Evolutionary conservation across 129 eudicot species (phyloP).

Genomic region (Pseudognaphalium luteoalbum): DNA sequence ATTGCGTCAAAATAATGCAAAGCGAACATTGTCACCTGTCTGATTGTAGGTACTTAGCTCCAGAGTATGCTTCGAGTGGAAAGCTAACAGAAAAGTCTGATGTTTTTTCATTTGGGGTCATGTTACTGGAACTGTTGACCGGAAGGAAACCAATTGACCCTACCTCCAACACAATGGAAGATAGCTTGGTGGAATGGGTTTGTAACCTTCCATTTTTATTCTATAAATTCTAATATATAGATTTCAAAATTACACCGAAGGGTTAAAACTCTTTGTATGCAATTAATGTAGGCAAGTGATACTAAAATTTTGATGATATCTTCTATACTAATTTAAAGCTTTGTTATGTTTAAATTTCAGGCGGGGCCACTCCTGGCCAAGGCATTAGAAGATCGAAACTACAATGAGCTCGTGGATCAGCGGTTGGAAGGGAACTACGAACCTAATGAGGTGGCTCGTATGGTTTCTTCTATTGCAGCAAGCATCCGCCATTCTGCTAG

Average conservation of each 20-base stretch:
- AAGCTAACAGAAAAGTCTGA: constrained; percentile 87
- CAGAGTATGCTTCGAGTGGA: constrained; percentile 93
- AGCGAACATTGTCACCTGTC: background rate
- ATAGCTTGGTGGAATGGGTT: constrained; percentile 93
- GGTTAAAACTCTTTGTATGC: background rate
- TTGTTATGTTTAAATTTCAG: constrained; percentile 33
- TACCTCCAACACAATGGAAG: constrained; percentile 51
- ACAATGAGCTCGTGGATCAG: constrained; percentile 58
- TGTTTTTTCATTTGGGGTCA: constrained; percentile 90
- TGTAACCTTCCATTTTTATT: constrained; percentile 15
- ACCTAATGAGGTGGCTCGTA: constrained; percentile 53
- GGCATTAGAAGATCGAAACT: constrained; percentile 61
- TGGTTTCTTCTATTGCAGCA: constrained; percentile 70
- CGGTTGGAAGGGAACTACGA: constrained; percentile 55
- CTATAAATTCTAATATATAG: background rate
- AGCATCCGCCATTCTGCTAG: constrained; percentile 77
- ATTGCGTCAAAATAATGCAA: background rate
- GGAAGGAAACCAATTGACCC: constrained; percentile 74
- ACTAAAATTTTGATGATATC: background rate
- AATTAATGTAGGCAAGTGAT: background rate
- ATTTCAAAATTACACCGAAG: background rate
- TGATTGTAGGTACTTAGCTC: constrained; percentile 73
- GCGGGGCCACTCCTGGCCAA: constrained; percentile 69
- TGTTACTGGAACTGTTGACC: constrained; percentile 78
- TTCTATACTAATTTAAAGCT: background rate